Base-by-base conservation (phyloP, 1,284 basidiomycete species). In the Puccinia horiana region DNA sequence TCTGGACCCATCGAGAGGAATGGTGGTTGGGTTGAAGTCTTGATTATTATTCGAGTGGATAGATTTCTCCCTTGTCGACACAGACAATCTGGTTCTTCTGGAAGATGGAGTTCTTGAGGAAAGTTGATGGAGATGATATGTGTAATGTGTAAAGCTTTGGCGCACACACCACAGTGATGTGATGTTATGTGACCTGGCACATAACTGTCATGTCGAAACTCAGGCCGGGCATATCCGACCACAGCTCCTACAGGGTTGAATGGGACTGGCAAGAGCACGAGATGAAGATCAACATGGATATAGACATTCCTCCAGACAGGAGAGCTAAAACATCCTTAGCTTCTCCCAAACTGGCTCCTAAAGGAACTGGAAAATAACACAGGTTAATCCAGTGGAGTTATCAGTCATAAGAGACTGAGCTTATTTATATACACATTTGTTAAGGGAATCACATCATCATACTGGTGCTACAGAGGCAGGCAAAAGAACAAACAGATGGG, bases 1-100 rank as follows among this genome's bases (percentile, higher is more conserved):
- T 73, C 70, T 37, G 70, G 70, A 49, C 12, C 70, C 70, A 73
- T 73, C 1, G 42, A 47, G 42, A 49, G 23, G 29, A 47, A 40
- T 42, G 20, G 11, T 37, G 37, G 63, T 6, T 2, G 16, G 32
- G n/a, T n/a, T n/a, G n/a, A n/a, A n/a, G n/a, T n/a, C n/a, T 69
- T 44, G 65, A 69, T 40, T 18, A 63, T 12, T 29, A 63, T 20
- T 29, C 9, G 26, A 32, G 9, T 16, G 61, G 14, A 4, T 63
- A 32, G 16, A 14, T 23, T 61, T 61, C 29, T 61, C 11, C 16
- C 9, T n/a, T n/a, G 8, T 61, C 2, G 58, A 4, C 29, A 61
- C 32, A 1, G 3, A 4, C 3, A 61, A 61, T 35, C 29, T 61
- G 2, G 58, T 14, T 61, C 29, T 11, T 61, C 29, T 61, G 1